Evolutionary conservation across 305 asterid species (phyloP), one percentile per base, ranked within the genome.

Genomic region (Fraxinus sp.): DNA sequence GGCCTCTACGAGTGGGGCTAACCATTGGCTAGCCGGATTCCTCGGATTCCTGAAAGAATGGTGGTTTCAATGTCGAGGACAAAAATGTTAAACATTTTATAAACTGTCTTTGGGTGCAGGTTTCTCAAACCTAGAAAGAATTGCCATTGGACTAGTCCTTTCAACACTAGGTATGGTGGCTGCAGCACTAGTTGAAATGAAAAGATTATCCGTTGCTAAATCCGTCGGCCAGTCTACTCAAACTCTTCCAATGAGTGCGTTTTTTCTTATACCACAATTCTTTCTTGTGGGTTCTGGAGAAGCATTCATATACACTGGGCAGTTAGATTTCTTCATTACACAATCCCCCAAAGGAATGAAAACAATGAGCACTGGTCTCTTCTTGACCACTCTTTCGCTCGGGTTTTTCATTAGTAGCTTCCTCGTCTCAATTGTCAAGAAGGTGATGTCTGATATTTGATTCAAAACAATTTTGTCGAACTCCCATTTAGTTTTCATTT

Each of bases 321-420:
- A 95, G 75, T 89, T 95, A 0, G 98, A 95, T 83, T 95, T 95
- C 92, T 95, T 95, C 92, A 88, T 93, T 68, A 91, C 95, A 3
- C 91, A 91, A 62, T 91, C 98, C 0, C 98, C 98, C 5, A 92
- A 95, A 76, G 92, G 96, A 66, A 95, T 95, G 98, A 95, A 93
- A 62, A 89, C 98, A 0, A 92, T 91, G 94, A 95, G 98, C 89
- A 95, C 98, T 0, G 98, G 98, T 6, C 94, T 95, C 10, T 95
- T 95, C 88, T 79, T 95, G 83, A 90, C 97, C 1, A 95, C 98
- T 0, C 90, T 93, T 6, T 90, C 98, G 0, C 92, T 93, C 0
- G 97, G 98, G 0, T 95, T 91, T 82, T 91, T 95, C 66, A 84
- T 92, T 35, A 93, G 97, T 75, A 93, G 97, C 84, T 87, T 93